Conservation (phyloP, 1,139 yeast genomes). For the Schizosaccharomyces versatilis region DNA sequence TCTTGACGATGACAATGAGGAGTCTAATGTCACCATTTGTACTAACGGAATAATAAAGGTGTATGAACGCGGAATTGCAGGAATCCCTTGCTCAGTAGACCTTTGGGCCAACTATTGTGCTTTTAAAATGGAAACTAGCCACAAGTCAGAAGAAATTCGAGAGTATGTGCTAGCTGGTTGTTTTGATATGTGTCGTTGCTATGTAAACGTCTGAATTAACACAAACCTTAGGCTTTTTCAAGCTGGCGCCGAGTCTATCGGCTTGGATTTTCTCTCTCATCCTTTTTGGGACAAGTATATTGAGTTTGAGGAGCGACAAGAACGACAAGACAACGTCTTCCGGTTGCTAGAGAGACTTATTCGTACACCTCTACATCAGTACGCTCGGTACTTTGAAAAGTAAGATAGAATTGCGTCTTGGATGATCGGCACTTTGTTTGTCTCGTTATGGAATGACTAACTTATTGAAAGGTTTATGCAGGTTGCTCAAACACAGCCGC, state of each 20-base stretch:
- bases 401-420: not conserved
- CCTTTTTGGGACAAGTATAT: constrained; percentile 59
- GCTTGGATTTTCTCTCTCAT: constrained; percentile 50
- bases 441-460: not conserved
- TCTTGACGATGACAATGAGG: not conserved
- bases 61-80: constrained; percentile 32
- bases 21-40: too few species aligned
- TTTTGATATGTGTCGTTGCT: not conserved
- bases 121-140: constrained; percentile 28
- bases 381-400: constrained; percentile 30
- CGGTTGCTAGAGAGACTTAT: constrained; percentile 35
- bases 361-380: constrained; percentile 60
- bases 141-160: constrained; percentile 17
- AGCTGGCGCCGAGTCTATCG: constrained; percentile 38
- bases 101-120: constrained; percentile 54
- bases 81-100: constrained; percentile 34
- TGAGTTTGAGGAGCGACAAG: constrained; percentile 28
- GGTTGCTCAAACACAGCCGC: constrained; percentile 15
- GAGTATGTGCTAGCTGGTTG: constrained; percentile 10
- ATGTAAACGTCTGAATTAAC: not conserved
- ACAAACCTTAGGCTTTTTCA: constrained; percentile 28
- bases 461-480: constrained; percentile 16
- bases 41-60: constrained; percentile 16
- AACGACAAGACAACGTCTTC: constrained; percentile 21
- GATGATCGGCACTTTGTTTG: not conserved